Percentiles rank a stretch among this genome's conserved stretches.
These are phyloP conservation scores for Rubroboletus pulcherrimus DNA, from an alignment of 768 basidiomycete genomes.

Conservation along the genomic window DNA sequence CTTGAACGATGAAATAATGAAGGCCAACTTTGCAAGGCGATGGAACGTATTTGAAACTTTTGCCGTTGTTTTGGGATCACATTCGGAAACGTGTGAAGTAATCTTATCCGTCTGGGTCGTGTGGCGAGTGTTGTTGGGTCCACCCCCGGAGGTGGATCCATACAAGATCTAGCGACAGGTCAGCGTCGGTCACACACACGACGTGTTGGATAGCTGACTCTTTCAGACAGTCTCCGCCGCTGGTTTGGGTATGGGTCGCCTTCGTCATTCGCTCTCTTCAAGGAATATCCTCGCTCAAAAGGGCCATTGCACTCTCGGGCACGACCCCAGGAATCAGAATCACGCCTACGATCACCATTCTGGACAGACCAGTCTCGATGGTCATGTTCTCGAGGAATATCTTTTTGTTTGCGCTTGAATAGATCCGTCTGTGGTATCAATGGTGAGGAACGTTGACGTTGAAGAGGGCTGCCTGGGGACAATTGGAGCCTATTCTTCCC, in stretches of 20 bases:
- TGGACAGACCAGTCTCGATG: constrained; percentile 18
- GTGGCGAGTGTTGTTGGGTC: constrained; percentile 3
- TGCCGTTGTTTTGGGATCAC: constrained; percentile 1
- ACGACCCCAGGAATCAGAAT: constrained; percentile 22
- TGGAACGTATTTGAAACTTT: constrained; percentile 34
- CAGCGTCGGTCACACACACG: not conserved
- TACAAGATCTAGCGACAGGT: constrained; percentile 15
- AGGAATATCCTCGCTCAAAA: constrained; percentile 13
- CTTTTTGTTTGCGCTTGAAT: constrained; percentile 33
- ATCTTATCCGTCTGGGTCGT: constrained; percentile 7
- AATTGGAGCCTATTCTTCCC: constrained; percentile 20
- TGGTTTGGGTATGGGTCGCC: constrained; percentile 24
- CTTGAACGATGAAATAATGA: constrained; percentile 5
- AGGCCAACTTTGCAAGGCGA: constrained; percentile 35
- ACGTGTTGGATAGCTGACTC: constrained; percentile 20
- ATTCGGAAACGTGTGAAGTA: not conserved
- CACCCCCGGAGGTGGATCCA: constrained; percentile 6
- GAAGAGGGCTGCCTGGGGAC: constrained; percentile 18
- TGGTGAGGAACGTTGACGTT: constrained; percentile 31
- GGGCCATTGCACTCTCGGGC: constrained; percentile 18
- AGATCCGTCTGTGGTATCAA: constrained; percentile 43
- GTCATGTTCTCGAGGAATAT: constrained; percentile 21
- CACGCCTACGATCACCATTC: constrained; percentile 22
- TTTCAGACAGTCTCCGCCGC: constrained; percentile 25
- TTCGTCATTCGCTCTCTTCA: constrained; percentile 28